Evolutionary conservation across 805 yeast species (phyloP).

Genomic region (Ogataea nitratoaversa): DNA sequence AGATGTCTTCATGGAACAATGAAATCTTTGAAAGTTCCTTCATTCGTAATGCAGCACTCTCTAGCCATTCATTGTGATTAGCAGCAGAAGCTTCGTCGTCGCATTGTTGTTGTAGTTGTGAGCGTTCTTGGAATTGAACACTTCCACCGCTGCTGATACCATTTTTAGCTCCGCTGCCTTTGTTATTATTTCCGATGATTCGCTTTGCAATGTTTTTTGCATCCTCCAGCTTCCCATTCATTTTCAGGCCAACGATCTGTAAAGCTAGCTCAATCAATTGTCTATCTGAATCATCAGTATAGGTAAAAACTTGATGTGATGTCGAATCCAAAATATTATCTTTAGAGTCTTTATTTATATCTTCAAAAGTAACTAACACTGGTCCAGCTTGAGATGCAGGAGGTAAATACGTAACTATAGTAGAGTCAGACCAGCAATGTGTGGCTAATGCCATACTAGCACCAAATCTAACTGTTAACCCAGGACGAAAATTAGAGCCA

Average conservation of each 20-base stretch:
- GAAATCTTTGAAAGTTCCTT: slow-evolving; percentile 42
- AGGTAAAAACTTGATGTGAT: slow-evolving; percentile 70
- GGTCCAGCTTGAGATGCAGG: slow-evolving; percentile 90
- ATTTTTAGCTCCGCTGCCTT: slow-evolving; percentile 14
- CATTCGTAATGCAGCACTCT: slow-evolving; percentile 48
- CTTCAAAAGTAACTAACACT: slow-evolving; percentile 77
- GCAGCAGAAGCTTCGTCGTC: slow-evolving; percentile 4
- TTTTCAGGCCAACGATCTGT: slow-evolving; percentile 93
- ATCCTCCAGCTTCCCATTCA: slow-evolving; percentile 94
- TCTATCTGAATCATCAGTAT: slow-evolving; percentile 91
- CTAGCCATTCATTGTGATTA: slow-evolving; percentile 43
- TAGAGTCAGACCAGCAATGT: slow-evolving; percentile 93
- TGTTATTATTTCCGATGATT: slow-evolving; percentile 66
- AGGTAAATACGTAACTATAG: slow-evolving; percentile 90
- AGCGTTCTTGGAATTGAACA: no score
- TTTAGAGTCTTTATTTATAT: slow-evolving; percentile 12
- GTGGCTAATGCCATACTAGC: slow-evolving; percentile 74
- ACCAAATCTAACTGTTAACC: slow-evolving; percentile 83
- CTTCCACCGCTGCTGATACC: no score
- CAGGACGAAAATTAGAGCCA: slow-evolving; percentile 83
- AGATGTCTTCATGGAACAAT: slow-evolving; percentile 45
- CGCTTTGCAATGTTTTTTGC: slow-evolving; percentile 91
- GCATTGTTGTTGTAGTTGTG: slow-evolving; percentile 15
- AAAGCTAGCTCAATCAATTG: slow-evolving; percentile 92
- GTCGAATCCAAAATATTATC: slow-evolving; percentile 14